phyloP scores from a whole-genome alignment of 495 filamentous ascomycete genomes.

The Hypoxylon fuscum region DNA sequence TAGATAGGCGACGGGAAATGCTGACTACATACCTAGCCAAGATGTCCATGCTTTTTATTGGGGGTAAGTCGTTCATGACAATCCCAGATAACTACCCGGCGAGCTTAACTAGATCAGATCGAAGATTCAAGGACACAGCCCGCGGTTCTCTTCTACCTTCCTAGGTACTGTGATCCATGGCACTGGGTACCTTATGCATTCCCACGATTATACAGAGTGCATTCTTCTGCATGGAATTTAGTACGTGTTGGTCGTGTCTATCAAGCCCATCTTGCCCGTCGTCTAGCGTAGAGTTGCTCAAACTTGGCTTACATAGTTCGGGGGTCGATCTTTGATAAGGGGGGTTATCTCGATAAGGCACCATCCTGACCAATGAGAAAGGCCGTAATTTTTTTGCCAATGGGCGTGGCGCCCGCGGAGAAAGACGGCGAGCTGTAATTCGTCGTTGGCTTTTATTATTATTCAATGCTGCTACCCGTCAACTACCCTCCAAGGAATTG shows the following conservation, averaged over 20 bases:
- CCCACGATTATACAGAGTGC: too few species aligned
- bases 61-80: conserved; percentile 4
- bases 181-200: too few species aligned
- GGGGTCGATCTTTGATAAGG: conserved; percentile 9
- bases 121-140: not conserved
- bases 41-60: conserved; percentile 20
- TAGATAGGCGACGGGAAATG: conserved; percentile 12
- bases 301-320: conserved; percentile 9
- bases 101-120: not conserved
- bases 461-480: conserved; percentile 12
- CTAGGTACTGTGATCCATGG: too few species aligned
- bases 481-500: conserved; percentile 4
- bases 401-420: conserved; percentile 27
- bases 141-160: not conserved
- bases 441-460: conserved; percentile 1
- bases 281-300: conserved; percentile 2
- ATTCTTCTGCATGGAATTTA: too few species aligned
- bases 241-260: too few species aligned
- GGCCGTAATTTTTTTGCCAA: not conserved
- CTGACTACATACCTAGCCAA: conserved; percentile 38
- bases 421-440: conserved; percentile 14
- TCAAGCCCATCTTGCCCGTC: too few species aligned
- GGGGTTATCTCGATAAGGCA: conserved; percentile 22
- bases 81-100: not conserved
- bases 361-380: conserved; percentile 17